A percentile compares a stretch with the other conserved stretches of the same genome.
phyloP scores from a whole-genome alignment of 257 asterid genomes.

The Nicotiana otophora region DNA sequence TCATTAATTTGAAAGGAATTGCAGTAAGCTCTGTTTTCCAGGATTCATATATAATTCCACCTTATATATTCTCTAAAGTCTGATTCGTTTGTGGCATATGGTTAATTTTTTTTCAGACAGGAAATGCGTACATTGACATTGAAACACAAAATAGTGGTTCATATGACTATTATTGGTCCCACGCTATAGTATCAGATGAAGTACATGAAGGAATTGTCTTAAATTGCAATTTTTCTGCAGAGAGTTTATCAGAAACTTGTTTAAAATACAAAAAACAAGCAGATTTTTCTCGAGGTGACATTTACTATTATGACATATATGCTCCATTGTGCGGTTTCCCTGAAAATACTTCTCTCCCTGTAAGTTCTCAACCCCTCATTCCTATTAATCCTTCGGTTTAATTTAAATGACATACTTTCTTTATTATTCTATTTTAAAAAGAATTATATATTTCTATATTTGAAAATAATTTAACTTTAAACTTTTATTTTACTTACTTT shows the following conservation, averaged over 20 bases:
- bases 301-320: conserved; percentile 36
- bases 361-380: conserved; percentile 5
- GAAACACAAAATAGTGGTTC: conserved; percentile 24
- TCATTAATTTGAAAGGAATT: conserved; percentile 53
- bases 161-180: conserved; percentile 45
- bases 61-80: neutral
- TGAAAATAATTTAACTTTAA: too few relatives aligned
- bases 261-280: conserved; percentile 9
- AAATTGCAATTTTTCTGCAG: conserved; percentile 43
- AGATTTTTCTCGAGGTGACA: neutral
- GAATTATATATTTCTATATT: too few relatives aligned
- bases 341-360: neutral
- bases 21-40: conserved; percentile 34
- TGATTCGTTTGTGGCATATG: neutral
- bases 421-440: too few relatives aligned
- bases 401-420: too few relatives aligned
- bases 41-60: neutral
- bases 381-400: too few relatives aligned
- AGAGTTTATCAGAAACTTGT: conserved; percentile 20
- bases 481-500: too few relatives aligned
- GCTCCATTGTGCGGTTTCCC: conserved; percentile 37
- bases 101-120: conserved; percentile 34
- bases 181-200: conserved; percentile 59
- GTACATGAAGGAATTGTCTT: conserved; percentile 31
- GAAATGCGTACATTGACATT: conserved; percentile 47